These are phyloP conservation scores for Daldinia sp. DNA, from an alignment of 2,329 filamentous ascomycete species.

Conservation along the genomic window DNA sequence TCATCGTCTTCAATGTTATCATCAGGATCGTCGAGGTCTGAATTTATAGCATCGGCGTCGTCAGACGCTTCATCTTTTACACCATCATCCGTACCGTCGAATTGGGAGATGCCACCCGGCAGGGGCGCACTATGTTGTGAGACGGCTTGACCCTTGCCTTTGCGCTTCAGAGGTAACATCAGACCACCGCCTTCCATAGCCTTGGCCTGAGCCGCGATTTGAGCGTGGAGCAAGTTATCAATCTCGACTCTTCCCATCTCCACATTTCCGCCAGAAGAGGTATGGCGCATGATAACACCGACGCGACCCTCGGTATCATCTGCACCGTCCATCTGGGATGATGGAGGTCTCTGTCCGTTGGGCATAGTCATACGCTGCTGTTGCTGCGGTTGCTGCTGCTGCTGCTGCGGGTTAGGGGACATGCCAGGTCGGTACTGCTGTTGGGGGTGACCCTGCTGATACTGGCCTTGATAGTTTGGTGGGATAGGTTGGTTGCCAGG, in stretches of 20 bases:
- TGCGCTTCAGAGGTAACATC: constrained; percentile 74
- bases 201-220: constrained; percentile 71
- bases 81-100: constrained; percentile 71
- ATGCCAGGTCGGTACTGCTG: constrained; percentile 37
- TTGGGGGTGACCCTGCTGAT: constrained; percentile 43
- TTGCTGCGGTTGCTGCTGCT: constrained; percentile 45
- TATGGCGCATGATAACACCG: constrained; percentile 66
- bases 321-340: constrained; percentile 79
- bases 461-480: constrained; percentile 41
- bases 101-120: constrained; percentile 54
- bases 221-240: constrained; percentile 73
- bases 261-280: constrained; percentile 60
- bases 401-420: constrained; percentile 40
- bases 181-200: constrained; percentile 78
- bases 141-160: constrained; percentile 50
- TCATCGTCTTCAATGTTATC: constrained; percentile 85
- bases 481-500: constrained; percentile 36
- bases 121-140: constrained; percentile 36
- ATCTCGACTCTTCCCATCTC: constrained; percentile 69
- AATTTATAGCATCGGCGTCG: constrained; percentile 98
- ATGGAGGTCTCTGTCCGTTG: constrained; percentile 54
- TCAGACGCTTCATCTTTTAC: constrained; percentile 59
- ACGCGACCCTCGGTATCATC: constrained; percentile 65
- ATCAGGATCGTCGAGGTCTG: constrained; percentile 93
- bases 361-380: constrained; percentile 48